A percentile compares a stretch with the other conserved stretches of the same genome.
Conservation (phyloP, 768 basidiomycete genomes). For the Mycena rebaudengoi region DNA sequence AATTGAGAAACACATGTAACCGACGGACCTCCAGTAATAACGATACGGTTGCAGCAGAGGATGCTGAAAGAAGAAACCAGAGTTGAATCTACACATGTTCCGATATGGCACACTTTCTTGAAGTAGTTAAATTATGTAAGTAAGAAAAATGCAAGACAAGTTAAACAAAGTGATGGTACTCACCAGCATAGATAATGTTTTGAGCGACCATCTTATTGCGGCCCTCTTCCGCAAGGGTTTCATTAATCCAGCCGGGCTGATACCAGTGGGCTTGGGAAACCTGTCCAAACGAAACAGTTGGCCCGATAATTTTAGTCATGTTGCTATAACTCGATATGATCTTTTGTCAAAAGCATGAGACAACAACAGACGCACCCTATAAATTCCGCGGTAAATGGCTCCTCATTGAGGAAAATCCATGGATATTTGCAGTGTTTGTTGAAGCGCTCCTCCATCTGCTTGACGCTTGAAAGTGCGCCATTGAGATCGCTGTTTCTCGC, state of each 20-base stretch:
- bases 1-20: constrained; percentile 14
- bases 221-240: constrained; percentile 56
- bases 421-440: constrained; percentile 69
- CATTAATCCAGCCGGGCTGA: constrained; percentile 80
- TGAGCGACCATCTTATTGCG: constrained; percentile 43
- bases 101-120: constrained; percentile 63
- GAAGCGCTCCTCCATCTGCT: constrained; percentile 66
- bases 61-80: constrained; percentile 82
- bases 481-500: constrained; percentile 57
- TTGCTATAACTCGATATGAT: neutral
- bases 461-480: constrained; percentile 57
- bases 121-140: constrained; percentile 26
- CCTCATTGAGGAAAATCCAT: constrained; percentile 73
- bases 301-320: constrained; percentile 9
- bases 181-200: constrained; percentile 53
- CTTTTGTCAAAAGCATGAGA: neutral
- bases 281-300: constrained; percentile 51
- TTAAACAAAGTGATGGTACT: too few species aligned
- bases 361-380: constrained; percentile 38
- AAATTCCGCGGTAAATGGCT: constrained; percentile 63
- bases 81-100: constrained; percentile 83
- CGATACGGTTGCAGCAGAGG: constrained; percentile 71
- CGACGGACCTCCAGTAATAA: constrained; percentile 77
- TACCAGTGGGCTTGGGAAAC: constrained; percentile 72
- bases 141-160: constrained; percentile 13